phyloP scores from a whole-genome alignment of 1,284 basidiomycete species.

The Heterobasidion irregulare region DNA sequence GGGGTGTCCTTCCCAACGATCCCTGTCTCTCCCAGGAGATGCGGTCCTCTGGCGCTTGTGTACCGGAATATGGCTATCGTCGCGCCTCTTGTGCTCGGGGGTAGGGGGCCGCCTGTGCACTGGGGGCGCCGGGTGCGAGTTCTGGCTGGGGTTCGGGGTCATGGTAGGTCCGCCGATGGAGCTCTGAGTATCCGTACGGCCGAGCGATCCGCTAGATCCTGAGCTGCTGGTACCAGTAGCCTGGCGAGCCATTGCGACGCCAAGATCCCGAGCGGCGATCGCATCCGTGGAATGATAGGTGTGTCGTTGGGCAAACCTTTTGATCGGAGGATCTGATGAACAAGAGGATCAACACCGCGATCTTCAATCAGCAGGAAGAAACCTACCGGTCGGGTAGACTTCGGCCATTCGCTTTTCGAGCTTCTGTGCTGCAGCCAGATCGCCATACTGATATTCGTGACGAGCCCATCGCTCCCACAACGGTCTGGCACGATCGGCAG shows the following conservation, averaged over 20 bases:
- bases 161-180: constrained; percentile 23
- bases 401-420: constrained; percentile 86
- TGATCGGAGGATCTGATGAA: constrained; percentile 73
- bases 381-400: constrained; percentile 74
- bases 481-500: constrained; percentile 73
- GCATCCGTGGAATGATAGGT: constrained; percentile 86
- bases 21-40: constrained; percentile 49
- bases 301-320: constrained; percentile 86
- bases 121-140: neutral
- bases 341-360: neutral
- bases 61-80: constrained; percentile 35
- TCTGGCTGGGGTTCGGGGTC: constrained; percentile 13
- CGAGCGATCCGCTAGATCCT: constrained; percentile 23
- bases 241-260: constrained; percentile 47
- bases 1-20: constrained; percentile 33
- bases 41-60: constrained; percentile 43
- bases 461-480: constrained; percentile 95
- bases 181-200: constrained; percentile 39
- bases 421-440: constrained; percentile 83
- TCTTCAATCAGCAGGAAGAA: neutral
- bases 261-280: constrained; percentile 85
- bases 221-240: constrained; percentile 11
- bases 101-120: constrained; percentile 38
- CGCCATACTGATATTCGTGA: constrained; percentile 94
- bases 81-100: constrained; percentile 38